These are phyloP conservation scores for Colletotrichum salicis DNA, from an alignment of 2,329 filamentous ascomycete species.

Conservation along the genomic window DNA sequence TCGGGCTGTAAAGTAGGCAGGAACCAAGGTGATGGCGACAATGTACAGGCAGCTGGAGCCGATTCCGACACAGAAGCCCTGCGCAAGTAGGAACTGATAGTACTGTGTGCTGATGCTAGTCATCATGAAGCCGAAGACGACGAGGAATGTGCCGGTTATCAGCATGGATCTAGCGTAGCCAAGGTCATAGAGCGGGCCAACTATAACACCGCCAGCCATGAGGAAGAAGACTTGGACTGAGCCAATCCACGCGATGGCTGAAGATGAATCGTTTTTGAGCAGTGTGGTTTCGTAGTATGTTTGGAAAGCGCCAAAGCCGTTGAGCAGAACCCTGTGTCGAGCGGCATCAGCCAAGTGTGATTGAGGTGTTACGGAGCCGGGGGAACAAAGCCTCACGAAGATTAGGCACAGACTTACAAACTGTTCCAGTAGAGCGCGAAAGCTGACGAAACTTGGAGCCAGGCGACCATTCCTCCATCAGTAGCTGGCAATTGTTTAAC, in stretches of 20 bases:
- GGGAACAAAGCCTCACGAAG: background rate
- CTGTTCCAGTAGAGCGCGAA: background rate
- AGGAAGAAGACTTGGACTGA: slow-evolving; percentile 66
- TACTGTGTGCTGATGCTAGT: slow-evolving; percentile 56
- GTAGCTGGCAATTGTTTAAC: background rate
- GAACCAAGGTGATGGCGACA: slow-evolving; percentile 61
- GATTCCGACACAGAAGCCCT: slow-evolving; percentile 49
- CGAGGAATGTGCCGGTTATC: slow-evolving; percentile 60
- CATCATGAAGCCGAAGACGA: slow-evolving; percentile 73
- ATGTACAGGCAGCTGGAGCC: slow-evolving; percentile 45
- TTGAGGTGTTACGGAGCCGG: background rate
- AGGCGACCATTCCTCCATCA: background rate
- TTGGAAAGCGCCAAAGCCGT: slow-evolving; percentile 46
- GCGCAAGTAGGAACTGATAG: slow-evolving; percentile 52
- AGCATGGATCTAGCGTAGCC: slow-evolving; percentile 69
- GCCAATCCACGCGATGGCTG: slow-evolving; percentile 68
- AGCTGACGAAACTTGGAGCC: background rate
- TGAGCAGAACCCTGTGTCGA: slow-evolving; percentile 47
- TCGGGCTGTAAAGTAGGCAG: slow-evolving; percentile 68
- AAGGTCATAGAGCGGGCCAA: slow-evolving; percentile 71
- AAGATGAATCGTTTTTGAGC: slow-evolving; percentile 40
- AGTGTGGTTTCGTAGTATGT: slow-evolving; percentile 53
- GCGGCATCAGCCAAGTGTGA: slow-evolving; percentile 46
- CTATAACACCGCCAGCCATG: slow-evolving; percentile 63
- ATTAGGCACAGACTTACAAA: background rate